Evolutionary conservation across 495 filamentous ascomycete species (phyloP), one percentile per base, ranked within the genome.

Genomic region (Podospora conica): DNA sequence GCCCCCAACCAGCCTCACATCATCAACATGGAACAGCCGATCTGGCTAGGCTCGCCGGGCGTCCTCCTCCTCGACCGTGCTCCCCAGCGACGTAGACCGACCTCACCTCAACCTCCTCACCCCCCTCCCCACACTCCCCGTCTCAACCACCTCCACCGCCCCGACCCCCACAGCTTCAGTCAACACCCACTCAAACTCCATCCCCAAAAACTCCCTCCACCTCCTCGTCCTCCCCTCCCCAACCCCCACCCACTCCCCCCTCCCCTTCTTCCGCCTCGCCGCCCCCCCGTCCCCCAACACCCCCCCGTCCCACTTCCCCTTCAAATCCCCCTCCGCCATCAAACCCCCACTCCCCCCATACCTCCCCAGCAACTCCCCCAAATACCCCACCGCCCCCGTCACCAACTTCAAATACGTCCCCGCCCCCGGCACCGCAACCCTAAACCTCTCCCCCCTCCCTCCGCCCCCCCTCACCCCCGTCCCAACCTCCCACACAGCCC

Each of bases 91-190:
- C 21, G 21, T 7, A 15, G 10, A 12, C 55, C 20, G 12, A 23
- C 29, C 23, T 28, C 21, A 12, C 11, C 23, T 68, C 58, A 67
- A 4, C 68, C 48, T 21, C 63, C 92, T 82, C 40, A 93, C 82
- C 3, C 87, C 92, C 40, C 84, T 80, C 18, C 92, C 92, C 20
- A 96, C 90, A 71, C 87, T 93, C 27, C 89, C 83, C 15, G 92
- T 96, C 70, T 95, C 89, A 73, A 96, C 96, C 7, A 91, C 76
- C 75, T 96, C 92, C 28, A 95, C 80, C n/a, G 91, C 68, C 9
- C 92, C 92, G 3, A 87, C 83, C 0, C 92, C 92, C 12, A 93
- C 83, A 53, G 89, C 88, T 72, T 95, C 91, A 48, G 86, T 88
- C 18, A 96, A 69, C 11, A 90, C 82, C 90, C 90, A 96, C 55